phyloP scores from a whole-genome alignment of 306 rosid species.

The Cicer arietinum region DNA sequence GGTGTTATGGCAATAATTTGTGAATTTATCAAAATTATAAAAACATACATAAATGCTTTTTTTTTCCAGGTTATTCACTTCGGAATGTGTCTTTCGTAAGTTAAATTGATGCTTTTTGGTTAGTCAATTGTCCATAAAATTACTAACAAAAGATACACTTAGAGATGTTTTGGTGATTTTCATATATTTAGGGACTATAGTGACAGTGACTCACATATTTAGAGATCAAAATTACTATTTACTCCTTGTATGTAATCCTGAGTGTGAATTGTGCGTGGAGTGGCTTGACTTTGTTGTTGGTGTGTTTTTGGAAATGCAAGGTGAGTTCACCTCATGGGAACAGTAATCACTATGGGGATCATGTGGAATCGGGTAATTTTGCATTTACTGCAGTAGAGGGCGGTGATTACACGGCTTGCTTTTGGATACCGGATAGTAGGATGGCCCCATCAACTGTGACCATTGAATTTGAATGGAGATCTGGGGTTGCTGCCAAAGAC shows the following conservation, averaged over 20 bases:
- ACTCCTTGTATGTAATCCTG: background rate
- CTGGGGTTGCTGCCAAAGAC: constrained; percentile 85
- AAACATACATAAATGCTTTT: no score
- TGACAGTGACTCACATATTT: no score
- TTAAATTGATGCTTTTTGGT: no score
- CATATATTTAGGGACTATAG: no score
- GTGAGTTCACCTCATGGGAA: constrained; percentile 75
- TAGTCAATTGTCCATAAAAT: no score
- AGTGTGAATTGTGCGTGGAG: constrained; percentile 25
- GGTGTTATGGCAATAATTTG: no score
- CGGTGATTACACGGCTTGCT: constrained; percentile 83
- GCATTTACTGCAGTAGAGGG: constrained; percentile 81
- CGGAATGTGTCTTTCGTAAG: no score
- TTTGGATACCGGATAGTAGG: constrained; percentile 64
- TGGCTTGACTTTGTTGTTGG: constrained; percentile 41
- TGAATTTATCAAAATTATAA: no score
- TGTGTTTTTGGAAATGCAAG: constrained; percentile 57
- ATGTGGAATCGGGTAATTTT: constrained; percentile 73
- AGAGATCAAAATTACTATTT: no score
- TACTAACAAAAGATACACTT: no score
- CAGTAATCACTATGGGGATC: constrained; percentile 65
- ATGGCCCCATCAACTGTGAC: constrained; percentile 47
- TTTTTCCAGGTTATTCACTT: no score
- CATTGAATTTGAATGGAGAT: constrained; percentile 84
- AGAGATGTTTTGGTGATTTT: no score